Evolutionary conservation across 2,329 filamentous ascomycete species (phyloP).

Genomic region (Lasiodiplodia sp.): DNA sequence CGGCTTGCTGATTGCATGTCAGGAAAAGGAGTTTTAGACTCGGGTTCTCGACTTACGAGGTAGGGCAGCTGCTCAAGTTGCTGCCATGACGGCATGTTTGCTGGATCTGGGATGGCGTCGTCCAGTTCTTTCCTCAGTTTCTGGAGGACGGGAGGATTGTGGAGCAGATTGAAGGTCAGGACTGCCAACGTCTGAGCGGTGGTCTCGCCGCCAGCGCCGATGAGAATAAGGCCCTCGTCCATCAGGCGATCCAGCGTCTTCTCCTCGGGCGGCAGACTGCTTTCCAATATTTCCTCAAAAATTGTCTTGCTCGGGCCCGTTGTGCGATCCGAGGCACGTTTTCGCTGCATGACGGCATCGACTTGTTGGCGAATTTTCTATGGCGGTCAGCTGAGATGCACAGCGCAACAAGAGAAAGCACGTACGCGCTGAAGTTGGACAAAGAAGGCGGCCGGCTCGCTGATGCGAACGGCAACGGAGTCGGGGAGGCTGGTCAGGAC

Average conservation of each 20-base stretch:
- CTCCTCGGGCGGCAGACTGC: constrained; percentile 34
- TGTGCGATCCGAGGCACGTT: too few relatives aligned
- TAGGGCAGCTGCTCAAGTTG: constrained; percentile 28
- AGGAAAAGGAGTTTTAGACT: constrained; percentile 30
- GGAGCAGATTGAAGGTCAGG: constrained; percentile 39
- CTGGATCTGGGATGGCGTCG: constrained; percentile 36
- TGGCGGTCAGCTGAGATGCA: too few relatives aligned
- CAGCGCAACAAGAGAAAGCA: too few relatives aligned
- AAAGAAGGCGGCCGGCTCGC: too few relatives aligned
- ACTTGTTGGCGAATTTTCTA: too few relatives aligned
- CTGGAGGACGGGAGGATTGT: constrained; percentile 34
- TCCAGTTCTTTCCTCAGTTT: constrained; percentile 40
- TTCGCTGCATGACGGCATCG: too few relatives aligned
- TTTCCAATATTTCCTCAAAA: too few relatives aligned
- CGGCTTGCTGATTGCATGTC: too few relatives aligned
- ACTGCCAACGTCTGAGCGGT: constrained; percentile 37
- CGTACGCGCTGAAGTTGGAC: too few relatives aligned
- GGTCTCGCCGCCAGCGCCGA: constrained; percentile 44
- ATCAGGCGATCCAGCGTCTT: constrained; percentile 44
- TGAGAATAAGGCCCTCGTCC: constrained; percentile 42
- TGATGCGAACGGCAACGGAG: too few relatives aligned
- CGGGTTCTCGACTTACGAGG: constrained; percentile 40
- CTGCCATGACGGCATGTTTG: not conserved
- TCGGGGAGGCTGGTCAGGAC: too few relatives aligned
- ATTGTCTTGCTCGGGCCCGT: too few relatives aligned